phyloP scores from a whole-genome alignment of 805 yeast genomes.

The Candida fluviatilis region DNA sequence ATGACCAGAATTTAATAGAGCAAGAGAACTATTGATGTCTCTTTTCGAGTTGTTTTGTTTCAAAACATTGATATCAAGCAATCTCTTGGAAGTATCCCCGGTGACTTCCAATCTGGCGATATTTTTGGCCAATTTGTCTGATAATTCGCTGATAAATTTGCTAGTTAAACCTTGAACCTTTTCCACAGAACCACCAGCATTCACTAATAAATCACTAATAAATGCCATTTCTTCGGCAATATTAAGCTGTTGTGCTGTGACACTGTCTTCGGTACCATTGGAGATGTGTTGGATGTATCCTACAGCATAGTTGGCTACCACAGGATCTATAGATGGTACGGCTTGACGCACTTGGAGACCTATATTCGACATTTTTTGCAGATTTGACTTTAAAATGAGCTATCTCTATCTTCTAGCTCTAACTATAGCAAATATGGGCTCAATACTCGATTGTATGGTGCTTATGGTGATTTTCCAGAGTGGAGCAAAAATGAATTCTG shows the following conservation, averaged over 20 bases:
- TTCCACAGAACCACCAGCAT: slow-evolving; percentile 76
- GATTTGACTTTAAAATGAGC: background rate
- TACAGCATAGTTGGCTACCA: slow-evolving; percentile 84
- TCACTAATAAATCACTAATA: slow-evolving; percentile 56
- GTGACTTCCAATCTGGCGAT: slow-evolving; percentile 72
- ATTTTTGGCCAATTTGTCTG: slow-evolving; percentile 56
- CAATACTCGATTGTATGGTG: background rate
- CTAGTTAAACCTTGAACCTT: slow-evolving; percentile 49
- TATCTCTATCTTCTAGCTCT: background rate
- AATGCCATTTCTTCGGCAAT: slow-evolving; percentile 65
- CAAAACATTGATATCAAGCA: slow-evolving; percentile 72
- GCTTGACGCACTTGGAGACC: slow-evolving; percentile 74
- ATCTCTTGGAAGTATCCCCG: slow-evolving; percentile 84
- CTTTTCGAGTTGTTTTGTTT: slow-evolving; percentile 54
- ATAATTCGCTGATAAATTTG: slow-evolving; percentile 45
- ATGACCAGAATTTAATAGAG: slow-evolving; percentile 68
- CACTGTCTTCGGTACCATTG: slow-evolving; percentile 75
- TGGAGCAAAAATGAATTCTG: too few species aligned
- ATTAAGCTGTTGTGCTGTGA: slow-evolving; percentile 68
- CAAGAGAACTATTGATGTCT: slow-evolving; percentile 72
- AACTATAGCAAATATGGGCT: background rate
- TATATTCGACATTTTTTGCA: slow-evolving; percentile 34
- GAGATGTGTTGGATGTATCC: slow-evolving; percentile 86
- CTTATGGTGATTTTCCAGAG: too few species aligned
- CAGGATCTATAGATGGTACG: slow-evolving; percentile 78